Base-by-base conservation (phyloP, 164 flowering plant genomes). In the Berberis vulgaris region DNA sequence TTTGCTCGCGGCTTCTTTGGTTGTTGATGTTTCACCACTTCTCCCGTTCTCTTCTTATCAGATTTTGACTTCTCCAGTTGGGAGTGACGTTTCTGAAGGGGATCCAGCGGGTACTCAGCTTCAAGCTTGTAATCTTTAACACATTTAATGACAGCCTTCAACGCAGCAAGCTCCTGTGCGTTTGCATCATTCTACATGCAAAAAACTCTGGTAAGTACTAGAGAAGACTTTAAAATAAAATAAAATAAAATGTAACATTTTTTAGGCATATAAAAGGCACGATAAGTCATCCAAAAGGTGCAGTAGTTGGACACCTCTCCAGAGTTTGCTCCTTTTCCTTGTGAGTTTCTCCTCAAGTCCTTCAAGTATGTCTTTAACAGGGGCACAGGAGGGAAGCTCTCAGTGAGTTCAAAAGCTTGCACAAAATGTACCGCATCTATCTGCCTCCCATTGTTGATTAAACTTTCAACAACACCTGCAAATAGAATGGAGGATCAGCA, bases 371-470 rank as follows among this genome's bases (percentile, higher is more conserved):
- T 63, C 74, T 84, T 80, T 52, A 85, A 64, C 7, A 85, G 81
- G 42, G 84, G 82, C 47, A 83, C 84, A 44, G 80, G 81, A 1
- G 87, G 85, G 53, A 78, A 83, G 53, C 66, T 76, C 69, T 83
- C 85, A 44, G 80, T 54, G 56, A 85, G 91, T 58, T 80, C 63
- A 68, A 84, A 85, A 43, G 82, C 82, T 55, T 80, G 85, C 49
- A 78, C 68, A 66, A 84, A 76, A 60, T 71, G 82, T 38, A 86
- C 85, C 38, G 91, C 95, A 67, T 85, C 86, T 38, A 83, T 66
- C 65, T 78, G 91, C 53, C 61, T 80, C 60, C 84, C 85, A 69
- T 57, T 76, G 52, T 60, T 75, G 46, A 85, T 65, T 73, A 88
- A 76, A 7, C 43, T 55, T 67, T 84, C 79, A 64, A 88, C 26